Evolutionary conservation across 768 basidiomycete species (phyloP).

Genomic region (Amanita pseudoporphyria): DNA sequence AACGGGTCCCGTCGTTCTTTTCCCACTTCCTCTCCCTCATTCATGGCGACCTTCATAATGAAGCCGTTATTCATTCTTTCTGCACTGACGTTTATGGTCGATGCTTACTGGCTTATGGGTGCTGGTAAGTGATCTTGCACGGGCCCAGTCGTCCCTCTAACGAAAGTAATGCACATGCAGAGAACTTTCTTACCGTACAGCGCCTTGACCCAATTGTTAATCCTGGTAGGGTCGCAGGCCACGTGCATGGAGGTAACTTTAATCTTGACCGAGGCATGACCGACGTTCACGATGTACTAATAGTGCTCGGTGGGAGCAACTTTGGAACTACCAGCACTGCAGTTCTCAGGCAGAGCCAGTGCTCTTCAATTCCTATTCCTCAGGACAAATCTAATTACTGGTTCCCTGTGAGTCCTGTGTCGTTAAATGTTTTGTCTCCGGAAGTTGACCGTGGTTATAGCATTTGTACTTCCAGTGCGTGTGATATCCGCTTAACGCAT

Average conservation of each 20-base stretch:
- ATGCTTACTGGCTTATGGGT: slow-evolving; percentile 40
- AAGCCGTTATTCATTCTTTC: slow-evolving; percentile 22
- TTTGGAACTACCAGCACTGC: slow-evolving; percentile 35
- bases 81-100: slow-evolving; percentile 22
- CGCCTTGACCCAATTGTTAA: slow-evolving; percentile 35
- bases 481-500: neutral
- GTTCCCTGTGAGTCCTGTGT: slow-evolving; percentile 31
- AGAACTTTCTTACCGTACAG: slow-evolving; percentile 29
- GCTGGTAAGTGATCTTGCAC: slow-evolving; percentile 19
- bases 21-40: neutral
- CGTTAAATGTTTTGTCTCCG: neutral
- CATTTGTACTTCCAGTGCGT: slow-evolving; percentile 43
- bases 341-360: slow-evolving; percentile 33
- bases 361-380: slow-evolving; percentile 43
- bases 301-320: slow-evolving; percentile 47
- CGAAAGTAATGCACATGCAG: slow-evolving; percentile 12
- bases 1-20: slow-evolving; percentile 4
- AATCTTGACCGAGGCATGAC: slow-evolving; percentile 4
- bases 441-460: slow-evolving; percentile 16
- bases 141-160: neutral
- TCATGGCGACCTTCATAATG: slow-evolving; percentile 13
- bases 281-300: neutral
- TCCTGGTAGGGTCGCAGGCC: slow-evolving; percentile 31
- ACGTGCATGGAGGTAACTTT: slow-evolving; percentile 34
- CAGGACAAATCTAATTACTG: slow-evolving; percentile 47